phyloP scores from a whole-genome alignment of 768 basidiomycete genomes.

The Leccinum rimulosum region DNA sequence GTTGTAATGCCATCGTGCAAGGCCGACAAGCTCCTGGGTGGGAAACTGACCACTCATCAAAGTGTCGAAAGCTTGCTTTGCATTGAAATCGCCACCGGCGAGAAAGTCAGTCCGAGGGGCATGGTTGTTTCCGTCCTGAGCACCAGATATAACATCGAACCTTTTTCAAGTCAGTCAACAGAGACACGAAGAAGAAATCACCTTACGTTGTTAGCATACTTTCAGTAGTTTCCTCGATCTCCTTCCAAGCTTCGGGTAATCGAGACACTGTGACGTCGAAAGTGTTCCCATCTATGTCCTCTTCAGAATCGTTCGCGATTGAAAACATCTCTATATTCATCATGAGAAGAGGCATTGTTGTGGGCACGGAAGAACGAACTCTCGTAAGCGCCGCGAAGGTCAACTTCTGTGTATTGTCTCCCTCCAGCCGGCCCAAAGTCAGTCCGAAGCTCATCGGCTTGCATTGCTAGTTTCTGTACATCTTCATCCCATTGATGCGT shows the following conservation, averaged over 20 bases:
- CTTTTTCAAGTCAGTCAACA: conserved; percentile 34
- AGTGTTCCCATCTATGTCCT: conserved; percentile 35
- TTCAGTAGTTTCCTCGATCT: conserved; percentile 45
- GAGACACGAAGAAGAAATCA: background rate
- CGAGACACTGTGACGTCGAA: conserved; percentile 50
- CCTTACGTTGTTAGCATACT: conserved; percentile 62
- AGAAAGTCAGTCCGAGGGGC: conserved; percentile 56
- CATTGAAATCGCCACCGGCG: conserved; percentile 50
- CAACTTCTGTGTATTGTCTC: conserved; percentile 43
- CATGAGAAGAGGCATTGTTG: conserved; percentile 11
- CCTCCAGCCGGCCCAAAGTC: conserved; percentile 45
- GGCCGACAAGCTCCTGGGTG: conserved; percentile 34
- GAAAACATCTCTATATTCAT: conserved; percentile 40
- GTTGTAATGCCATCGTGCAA: conserved; percentile 54
- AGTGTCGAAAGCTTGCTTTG: conserved; percentile 50
- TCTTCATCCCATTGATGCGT: conserved; percentile 40
- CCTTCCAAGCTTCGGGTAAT: conserved; percentile 57
- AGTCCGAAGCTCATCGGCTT: conserved; percentile 24
- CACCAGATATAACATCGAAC: conserved; percentile 58
- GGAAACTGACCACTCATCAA: conserved; percentile 49
- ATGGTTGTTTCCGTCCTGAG: conserved; percentile 45
- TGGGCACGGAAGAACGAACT: conserved; percentile 38
- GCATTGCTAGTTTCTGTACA: conserved; percentile 36
- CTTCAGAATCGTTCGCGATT: conserved; percentile 25
- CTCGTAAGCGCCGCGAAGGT: conserved; percentile 54